Evolutionary conservation across 495 filamentous ascomycete species (phyloP), one percentile per base, ranked within the genome.

Genomic region (Immersiella caudata): DNA sequence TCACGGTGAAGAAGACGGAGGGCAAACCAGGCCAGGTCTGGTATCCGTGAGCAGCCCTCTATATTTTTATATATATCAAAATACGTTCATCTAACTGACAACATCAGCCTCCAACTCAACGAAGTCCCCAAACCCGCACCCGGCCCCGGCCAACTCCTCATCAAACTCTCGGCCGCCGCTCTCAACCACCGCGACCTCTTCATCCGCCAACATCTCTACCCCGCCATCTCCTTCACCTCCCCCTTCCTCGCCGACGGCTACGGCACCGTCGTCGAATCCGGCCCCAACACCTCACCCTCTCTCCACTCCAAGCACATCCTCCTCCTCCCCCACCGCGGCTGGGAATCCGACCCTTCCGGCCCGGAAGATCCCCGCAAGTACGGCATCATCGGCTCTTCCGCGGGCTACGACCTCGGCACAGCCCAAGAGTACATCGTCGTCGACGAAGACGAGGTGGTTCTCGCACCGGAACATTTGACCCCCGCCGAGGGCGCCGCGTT

Each of bases 181-280:
- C 88, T 97, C 62, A 97, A 97, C 80, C 94, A 97, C 81, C 90
- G 92, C 62, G 93, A 97, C 77, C 85, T 94, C 71, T 96, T 96
- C 83, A 89, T 95, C 77, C 91, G 93, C 64, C 93, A 94, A 74
- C 89, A 93, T 72, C 87, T 96, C 50, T 97, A 97, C 82, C 94
- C 94, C 0, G 88, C 85, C 60, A 87, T 90, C 66, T 87, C 91
- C 18, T 96, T 96, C 76, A 80, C 85, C 59, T 77, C 86, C 29
- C 92, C 94, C 0, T 79, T 97, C 26, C 83, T 94, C 27, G 86
- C 92, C 49, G 94, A 97, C 74, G 94, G 91, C 27, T 86, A 82
- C 67, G 94, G 93, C 27, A 75, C 82, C 36, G 91, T 97, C n/a
- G 81, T 86, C 40, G 77, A 81, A 7, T 80, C 86, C 26, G 90